These are phyloP conservation scores for Phytophthora parvispora DNA, from an alignment of 352 stramenopile genomes.

Conservation along the genomic window DNA sequence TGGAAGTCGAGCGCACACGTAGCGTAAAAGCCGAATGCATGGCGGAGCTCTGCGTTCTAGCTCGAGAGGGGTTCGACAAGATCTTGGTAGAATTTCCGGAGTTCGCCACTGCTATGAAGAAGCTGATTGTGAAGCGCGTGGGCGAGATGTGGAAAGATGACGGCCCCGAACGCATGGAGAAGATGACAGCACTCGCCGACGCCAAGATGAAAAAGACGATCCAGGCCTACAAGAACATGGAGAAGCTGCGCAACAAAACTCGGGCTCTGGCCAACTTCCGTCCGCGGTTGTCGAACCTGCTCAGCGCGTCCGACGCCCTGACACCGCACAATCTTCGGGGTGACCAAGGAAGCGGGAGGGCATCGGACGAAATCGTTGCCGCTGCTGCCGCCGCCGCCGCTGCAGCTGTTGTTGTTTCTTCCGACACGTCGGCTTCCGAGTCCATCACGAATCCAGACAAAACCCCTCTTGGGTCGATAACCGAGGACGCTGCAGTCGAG, in stretches of 20 bases:
- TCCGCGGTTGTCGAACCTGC: constrained; percentile 39
- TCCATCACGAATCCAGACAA: background rate
- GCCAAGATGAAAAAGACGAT: constrained; percentile 74
- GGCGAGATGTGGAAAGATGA: constrained; percentile 66
- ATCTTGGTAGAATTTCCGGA: constrained; percentile 78
- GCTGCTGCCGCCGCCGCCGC: constrained; percentile 15
- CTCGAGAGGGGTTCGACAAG: constrained; percentile 72
- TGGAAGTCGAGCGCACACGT: constrained; percentile 73
- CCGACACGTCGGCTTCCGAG: background rate
- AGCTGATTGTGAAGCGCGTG: constrained; percentile 76
- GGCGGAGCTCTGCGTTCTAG: constrained; percentile 71
- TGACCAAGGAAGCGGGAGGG: constrained; percentile 7
- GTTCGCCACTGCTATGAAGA: constrained; percentile 78
- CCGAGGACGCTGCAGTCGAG: constrained; percentile 14
- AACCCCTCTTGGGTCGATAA: constrained; percentile 12
- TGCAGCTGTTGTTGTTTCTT: background rate
- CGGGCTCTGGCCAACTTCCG: constrained; percentile 33
- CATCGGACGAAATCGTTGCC: constrained; percentile 17
- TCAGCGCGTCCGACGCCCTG: constrained; percentile 19
- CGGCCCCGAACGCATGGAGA: constrained; percentile 59
- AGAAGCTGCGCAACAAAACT: constrained; percentile 52
- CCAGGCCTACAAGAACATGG: constrained; percentile 54
- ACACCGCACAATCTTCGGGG: constrained; percentile 6
- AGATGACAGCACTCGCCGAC: constrained; percentile 72
- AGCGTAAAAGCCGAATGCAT: constrained; percentile 75